These are phyloP conservation scores for Gnaphalium uliginosum DNA, from an alignment of 129 eudicot species.

Conservation along the genomic window DNA sequence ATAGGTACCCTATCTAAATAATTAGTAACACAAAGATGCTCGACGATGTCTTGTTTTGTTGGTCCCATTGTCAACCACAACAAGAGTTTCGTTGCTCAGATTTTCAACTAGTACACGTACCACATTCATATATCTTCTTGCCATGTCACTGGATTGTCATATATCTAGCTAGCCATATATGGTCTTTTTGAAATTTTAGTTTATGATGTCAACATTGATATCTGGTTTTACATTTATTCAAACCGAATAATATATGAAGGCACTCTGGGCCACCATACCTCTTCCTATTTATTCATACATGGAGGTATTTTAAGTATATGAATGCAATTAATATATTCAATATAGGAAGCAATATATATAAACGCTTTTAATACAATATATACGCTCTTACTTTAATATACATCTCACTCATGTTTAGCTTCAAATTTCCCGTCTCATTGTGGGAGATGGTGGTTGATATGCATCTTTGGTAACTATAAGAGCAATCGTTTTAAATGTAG, in stretches of 20 bases:
- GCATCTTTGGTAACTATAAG: conserved; percentile 14
- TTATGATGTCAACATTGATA: not conserved
- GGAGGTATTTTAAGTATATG: not conserved
- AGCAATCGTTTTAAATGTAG: conserved; percentile 34
- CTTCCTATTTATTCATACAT: not conserved
- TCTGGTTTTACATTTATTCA: not conserved
- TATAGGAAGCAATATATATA: not conserved
- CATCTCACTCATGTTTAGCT: not conserved
- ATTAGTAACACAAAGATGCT: not conserved
- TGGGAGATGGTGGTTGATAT: not conserved
- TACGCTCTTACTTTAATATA: not conserved
- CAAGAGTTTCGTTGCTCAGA: not conserved
- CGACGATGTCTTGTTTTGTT: not conserved
- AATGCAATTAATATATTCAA: not conserved
- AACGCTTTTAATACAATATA: not conserved
- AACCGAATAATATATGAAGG: not conserved
- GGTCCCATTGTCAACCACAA: not conserved
- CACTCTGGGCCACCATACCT: not conserved
- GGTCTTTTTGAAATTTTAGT: not conserved
- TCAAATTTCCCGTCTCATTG: not conserved
- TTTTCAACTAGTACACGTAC: not conserved
- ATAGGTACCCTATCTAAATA: no score
- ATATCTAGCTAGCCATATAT: not conserved
- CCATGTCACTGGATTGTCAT: not conserved
- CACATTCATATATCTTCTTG: not conserved